phyloP scores from a whole-genome alignment of 108 stramenopile genomes.

The Nannochloropsis salina region DNA sequence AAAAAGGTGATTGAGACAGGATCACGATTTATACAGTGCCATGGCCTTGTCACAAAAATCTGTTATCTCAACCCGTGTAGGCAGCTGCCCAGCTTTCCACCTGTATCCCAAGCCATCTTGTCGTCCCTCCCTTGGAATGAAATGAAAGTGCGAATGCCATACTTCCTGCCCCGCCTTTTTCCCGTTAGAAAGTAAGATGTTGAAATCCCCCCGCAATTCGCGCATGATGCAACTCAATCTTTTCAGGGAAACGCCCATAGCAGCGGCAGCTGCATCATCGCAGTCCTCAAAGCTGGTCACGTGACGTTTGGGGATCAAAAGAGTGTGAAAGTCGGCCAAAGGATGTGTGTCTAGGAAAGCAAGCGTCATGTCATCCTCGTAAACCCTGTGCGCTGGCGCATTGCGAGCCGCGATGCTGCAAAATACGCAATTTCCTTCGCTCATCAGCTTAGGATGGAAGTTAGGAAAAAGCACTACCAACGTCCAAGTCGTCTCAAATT shows the following conservation, averaged over 20 bases:
- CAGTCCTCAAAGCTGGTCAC: neutral
- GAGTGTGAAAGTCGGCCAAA: constrained; percentile 10
- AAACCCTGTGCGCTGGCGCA: neutral
- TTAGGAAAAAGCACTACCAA: too few species aligned
- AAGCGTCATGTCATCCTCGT: neutral
- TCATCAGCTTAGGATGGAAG: neutral
- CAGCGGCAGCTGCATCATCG: constrained; percentile 7
- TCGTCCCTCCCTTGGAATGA: neutral
- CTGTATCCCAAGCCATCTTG: neutral
- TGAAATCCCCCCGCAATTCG: neutral
- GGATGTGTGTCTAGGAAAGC: constrained; percentile 1
- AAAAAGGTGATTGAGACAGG: too few species aligned
- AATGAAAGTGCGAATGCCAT: neutral
- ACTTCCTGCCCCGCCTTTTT: neutral
- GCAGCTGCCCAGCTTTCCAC: neutral
- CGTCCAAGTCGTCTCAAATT: too few species aligned
- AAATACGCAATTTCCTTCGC: neutral
- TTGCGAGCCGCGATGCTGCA: neutral
- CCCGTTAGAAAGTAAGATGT: neutral
- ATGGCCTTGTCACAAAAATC: constrained; percentile 3
- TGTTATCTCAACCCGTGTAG: neutral
- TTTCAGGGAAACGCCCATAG: neutral
- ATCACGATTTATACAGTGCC: neutral
- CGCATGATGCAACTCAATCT: neutral
- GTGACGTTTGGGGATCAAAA: constrained; percentile 1